phyloP scores from a whole-genome alignment of 805 yeast species.

The Hanseniaspora vineae region DNA sequence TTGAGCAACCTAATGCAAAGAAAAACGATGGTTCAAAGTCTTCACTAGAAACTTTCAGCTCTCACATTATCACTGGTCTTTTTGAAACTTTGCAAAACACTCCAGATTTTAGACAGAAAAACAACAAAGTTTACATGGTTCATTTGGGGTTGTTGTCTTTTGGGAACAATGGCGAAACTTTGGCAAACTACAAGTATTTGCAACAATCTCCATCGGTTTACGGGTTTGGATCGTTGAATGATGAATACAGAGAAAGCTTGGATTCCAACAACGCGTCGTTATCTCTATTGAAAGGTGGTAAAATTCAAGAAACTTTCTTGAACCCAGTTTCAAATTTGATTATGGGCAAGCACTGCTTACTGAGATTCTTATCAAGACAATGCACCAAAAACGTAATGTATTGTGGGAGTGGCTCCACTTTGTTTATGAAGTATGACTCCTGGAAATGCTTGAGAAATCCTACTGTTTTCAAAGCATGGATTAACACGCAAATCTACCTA shows the following conservation, averaged over 20 bases:
- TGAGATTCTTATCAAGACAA: background rate
- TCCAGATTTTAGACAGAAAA: background rate
- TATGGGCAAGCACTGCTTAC: background rate
- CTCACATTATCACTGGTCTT: background rate
- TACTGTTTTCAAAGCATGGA: background rate
- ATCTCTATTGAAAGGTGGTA: background rate
- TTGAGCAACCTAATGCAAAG: background rate
- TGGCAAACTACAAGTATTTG: constrained; percentile 1
- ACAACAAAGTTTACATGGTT: background rate
- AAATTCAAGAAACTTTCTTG: background rate
- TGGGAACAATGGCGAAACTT: background rate
- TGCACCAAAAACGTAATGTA: background rate
- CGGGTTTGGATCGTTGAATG: no score
- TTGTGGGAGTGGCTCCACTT: background rate
- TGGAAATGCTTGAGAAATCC: background rate
- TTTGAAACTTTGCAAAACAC: background rate
- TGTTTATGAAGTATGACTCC: background rate
- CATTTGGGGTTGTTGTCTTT: background rate
- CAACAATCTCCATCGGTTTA: no score
- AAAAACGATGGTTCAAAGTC: background rate
- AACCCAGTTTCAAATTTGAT: background rate
- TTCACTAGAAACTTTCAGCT: background rate
- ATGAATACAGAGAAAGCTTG: background rate
- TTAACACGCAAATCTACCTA: background rate
- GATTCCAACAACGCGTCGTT: background rate